A percentile compares a stretch with the other conserved stretches of the same genome.
phyloP scores from a whole-genome alignment of 2,329 filamentous ascomycete genomes.

The Cercospora zeae-maydis region DNA sequence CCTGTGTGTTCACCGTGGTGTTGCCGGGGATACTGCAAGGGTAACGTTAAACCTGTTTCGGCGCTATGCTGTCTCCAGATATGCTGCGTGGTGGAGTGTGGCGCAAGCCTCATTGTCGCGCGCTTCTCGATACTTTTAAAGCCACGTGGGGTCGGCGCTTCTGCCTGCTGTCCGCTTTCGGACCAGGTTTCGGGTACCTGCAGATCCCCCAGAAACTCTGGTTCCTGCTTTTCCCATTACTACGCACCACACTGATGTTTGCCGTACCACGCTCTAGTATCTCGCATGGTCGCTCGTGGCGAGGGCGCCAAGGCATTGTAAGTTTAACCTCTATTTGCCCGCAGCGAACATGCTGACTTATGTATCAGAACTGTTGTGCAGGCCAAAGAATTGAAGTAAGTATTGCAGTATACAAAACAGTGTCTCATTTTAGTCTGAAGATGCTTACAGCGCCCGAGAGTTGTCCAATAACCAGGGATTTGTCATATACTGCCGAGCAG shows the following conservation, averaged over 20 bases:
- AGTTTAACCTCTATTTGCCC: neutral
- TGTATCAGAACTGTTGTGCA: neutral
- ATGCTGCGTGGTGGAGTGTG: conserved; percentile 5
- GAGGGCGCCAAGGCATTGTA: neutral
- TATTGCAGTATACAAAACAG: too few relatives aligned
- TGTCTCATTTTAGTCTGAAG: too few relatives aligned
- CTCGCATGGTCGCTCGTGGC: neutral
- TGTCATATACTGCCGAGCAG: too few relatives aligned
- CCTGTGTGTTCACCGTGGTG: neutral
- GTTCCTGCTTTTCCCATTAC: neutral
- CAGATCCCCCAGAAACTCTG: neutral
- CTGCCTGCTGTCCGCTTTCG: conserved; percentile 5
- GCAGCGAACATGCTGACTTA: neutral
- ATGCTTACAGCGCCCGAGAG: too few relatives aligned
- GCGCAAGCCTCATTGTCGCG: neutral
- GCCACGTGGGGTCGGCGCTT: neutral
- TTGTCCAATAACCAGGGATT: too few relatives aligned
- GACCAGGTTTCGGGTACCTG: conserved; percentile 8
- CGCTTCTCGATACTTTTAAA: conserved; percentile 5
- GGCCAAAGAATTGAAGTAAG: neutral
- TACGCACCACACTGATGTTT: neutral
- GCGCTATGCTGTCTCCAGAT: conserved; percentile 2
- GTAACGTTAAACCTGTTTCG: neutral
- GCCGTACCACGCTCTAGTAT: neutral
- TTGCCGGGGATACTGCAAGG: neutral